Percentiles rank a stretch among this genome's conserved stretches.
phyloP scores from a whole-genome alignment of 2,329 filamentous ascomycete species.

The Samsoniella hepiali region DNA sequence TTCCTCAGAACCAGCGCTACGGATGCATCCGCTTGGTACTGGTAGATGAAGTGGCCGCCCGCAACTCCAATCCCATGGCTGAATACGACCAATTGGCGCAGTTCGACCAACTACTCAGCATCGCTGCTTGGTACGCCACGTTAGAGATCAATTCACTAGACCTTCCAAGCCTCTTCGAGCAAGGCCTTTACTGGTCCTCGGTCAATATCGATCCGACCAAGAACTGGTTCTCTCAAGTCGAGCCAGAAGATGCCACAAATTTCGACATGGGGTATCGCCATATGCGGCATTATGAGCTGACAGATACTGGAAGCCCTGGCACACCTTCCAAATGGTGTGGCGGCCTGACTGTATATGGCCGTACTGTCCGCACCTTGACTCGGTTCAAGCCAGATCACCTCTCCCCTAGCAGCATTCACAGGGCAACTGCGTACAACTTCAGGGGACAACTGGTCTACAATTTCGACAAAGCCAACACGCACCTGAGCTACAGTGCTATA shows the following conservation, averaged over 20 bases:
- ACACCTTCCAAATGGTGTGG: neutral
- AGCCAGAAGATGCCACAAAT: no score
- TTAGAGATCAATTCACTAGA: no score
- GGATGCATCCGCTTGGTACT: no score
- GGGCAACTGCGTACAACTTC: neutral
- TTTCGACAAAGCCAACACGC: neutral
- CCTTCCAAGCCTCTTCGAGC: no score
- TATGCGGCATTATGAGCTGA: neutral
- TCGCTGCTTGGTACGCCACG: no score
- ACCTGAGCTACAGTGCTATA: neutral
- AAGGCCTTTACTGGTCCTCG: no score
- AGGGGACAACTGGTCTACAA: neutral
- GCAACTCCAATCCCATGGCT: no score
- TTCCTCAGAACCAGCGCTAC: no score
- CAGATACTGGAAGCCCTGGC: neutral
- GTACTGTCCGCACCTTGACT: neutral
- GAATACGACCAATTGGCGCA: no score
- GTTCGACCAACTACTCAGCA: no score
- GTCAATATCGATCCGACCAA: neutral
- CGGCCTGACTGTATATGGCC: neutral
- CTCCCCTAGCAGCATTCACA: neutral
- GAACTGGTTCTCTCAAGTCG: neutral
- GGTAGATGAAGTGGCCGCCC: no score
- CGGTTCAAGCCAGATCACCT: neutral
- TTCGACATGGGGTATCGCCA: neutral